Base-by-base conservation (phyloP, 805 yeast species). In the Crinitomyces ghanaensis region DNA sequence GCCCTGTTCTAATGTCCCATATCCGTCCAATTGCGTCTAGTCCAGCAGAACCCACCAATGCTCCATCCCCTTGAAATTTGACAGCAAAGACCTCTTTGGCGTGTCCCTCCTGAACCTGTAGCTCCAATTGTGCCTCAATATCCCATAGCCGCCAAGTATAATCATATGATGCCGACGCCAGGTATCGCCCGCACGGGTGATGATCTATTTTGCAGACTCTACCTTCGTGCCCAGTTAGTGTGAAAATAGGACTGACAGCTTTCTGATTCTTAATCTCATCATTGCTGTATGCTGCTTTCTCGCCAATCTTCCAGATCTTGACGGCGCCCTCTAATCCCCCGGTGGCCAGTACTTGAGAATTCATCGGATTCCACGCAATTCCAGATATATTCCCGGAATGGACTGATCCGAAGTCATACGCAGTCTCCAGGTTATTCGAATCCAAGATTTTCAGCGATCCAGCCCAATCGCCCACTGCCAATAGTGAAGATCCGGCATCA, bases 61-160 rank as follows among this genome's bases (percentile, higher is more conserved):
- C 63, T 1, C 97, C 96, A 46, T 83, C 93, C 11, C 39, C 43
- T 39, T 85, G 93, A 40, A 78, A 68, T 1, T 70, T 57, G 3
- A 80, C 52, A 0, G 74, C 48, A 39, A 70, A 73, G 0, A 85
- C 75, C 37, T 74, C 91, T 45, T 73, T 76, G 1, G 80, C 60
- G 50, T 88, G 96, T 0, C 96, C 95, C 49, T 83, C 94, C 52
- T 88, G 97, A 38, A 70, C 62, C 26, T 70, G 58, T 5, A 88
- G 47, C 34, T 73, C 73, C 19, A 50, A 49, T 11, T 55, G 53
- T 4, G 62, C 67, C 8, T 59, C 56, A 0, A 74, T 42, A 53
- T 88, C 95, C 94, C 94, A 86, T 2, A 83, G 52, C 39, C 83
- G 68, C 95, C 95, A 88, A 0, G 95, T 82, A 42, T 65, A 65